Conservation (phyloP, 805 yeast genomes). For the Yamadazyma ubonensis region DNA sequence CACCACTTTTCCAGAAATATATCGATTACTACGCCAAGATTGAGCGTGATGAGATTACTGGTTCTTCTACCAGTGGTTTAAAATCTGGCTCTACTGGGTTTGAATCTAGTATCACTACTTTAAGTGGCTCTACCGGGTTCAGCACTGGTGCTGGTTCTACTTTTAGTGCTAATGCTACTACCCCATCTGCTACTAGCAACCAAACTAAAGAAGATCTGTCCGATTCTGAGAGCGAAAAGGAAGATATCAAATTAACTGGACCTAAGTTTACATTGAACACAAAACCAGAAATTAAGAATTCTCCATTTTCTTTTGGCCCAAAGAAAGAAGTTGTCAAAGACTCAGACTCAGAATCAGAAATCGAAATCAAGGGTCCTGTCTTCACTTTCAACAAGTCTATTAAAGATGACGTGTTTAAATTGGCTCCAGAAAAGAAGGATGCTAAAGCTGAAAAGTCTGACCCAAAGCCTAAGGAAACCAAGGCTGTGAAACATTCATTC, state of each 20-base stretch:
- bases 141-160: conserved; percentile 5
- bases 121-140: too few species aligned
- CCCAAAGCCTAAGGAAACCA: too few species aligned
- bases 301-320: conserved; percentile 40
- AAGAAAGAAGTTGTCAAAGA: conserved; percentile 24
- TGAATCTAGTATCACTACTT: neutral
- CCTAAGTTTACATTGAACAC: conserved; percentile 33
- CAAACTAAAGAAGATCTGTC: conserved; percentile 10
- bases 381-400: conserved; percentile 48
- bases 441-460: conserved; percentile 12
- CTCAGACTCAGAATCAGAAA: conserved; percentile 45
- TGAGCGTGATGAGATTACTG: conserved; percentile 1
- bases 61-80: neutral
- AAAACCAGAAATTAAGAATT: conserved; percentile 30
- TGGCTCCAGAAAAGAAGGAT: conserved; percentile 5
- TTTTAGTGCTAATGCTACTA: neutral
- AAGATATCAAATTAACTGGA: conserved; percentile 33
- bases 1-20: conserved; percentile 58
- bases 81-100: neutral
- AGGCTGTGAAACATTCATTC: too few species aligned
- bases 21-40: conserved; percentile 44
- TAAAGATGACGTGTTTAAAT: conserved; percentile 33
- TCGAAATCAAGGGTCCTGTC: conserved; percentile 71
- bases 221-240: conserved; percentile 22
- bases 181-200: neutral